Percentiles rank a stretch among this genome's conserved stretches.
Conservation (phyloP, 768 basidiomycete genomes). For the Suillus lakei region DNA sequence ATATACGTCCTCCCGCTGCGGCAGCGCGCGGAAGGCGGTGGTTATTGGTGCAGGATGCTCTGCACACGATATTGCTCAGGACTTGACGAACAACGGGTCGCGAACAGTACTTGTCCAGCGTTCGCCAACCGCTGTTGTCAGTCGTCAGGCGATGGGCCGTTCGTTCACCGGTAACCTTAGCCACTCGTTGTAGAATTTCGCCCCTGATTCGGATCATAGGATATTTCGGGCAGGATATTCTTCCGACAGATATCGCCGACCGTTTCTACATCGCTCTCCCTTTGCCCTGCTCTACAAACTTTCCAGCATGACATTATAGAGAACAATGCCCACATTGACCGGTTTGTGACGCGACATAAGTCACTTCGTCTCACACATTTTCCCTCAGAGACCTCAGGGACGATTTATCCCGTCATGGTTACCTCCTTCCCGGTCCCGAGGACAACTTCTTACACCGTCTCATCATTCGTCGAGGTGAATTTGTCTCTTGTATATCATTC, state of each 20-base stretch:
- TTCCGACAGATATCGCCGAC: constrained; percentile 14
- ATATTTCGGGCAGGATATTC: constrained; percentile 12
- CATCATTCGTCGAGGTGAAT: constrained; percentile 2
- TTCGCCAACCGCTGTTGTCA: constrained; percentile 12
- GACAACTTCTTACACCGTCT: constrained; percentile 11
- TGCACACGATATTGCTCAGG: constrained; percentile 16
- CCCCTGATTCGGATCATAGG: not conserved
- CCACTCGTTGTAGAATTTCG: not conserved
- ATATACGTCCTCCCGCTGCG: not conserved
- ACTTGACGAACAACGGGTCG: constrained; percentile 9
- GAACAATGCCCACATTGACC: constrained; percentile 2
- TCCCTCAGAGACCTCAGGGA: constrained; percentile 1
- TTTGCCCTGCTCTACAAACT: constrained; percentile 5
- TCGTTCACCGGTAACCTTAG: constrained; percentile 1
- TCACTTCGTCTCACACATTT: not conserved
- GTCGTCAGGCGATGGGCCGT: constrained; percentile 6
- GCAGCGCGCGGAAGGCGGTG: constrained; percentile 1
- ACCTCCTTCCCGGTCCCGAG: not conserved
- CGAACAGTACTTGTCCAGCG: constrained; percentile 11
- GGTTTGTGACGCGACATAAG: not conserved
- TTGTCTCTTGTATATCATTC: not conserved
- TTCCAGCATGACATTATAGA: constrained; percentile 2
- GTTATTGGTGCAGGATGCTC: constrained; percentile 16
- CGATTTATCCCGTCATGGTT: not conserved
- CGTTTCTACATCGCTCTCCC: constrained; percentile 14